Evolutionary conservation across 192 early-diverging fungal genomes (phyloP).

Genomic region (Lobosporangium transversale): DNA sequence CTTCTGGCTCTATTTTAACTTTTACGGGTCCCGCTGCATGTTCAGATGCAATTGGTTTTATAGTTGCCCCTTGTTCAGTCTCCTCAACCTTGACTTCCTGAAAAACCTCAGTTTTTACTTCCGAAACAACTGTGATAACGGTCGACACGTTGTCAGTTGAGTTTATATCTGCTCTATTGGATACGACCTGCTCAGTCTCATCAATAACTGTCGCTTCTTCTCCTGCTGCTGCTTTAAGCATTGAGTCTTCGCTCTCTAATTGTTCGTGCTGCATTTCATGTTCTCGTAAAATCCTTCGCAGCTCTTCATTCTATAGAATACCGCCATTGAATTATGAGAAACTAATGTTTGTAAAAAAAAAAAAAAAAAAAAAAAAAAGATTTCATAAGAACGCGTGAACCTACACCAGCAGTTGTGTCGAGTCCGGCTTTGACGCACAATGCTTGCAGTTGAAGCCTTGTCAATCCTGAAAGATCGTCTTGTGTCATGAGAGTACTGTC

Average conservation of each 20-base stretch:
- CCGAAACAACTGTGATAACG: neutral
- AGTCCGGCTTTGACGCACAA: slow-evolving; percentile 39
- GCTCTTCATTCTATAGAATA: slow-evolving; percentile 12
- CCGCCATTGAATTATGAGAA: neutral
- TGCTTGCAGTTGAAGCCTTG: slow-evolving; percentile 41
- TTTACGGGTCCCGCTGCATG: slow-evolving; percentile 2
- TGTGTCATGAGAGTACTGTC: slow-evolving; percentile 2
- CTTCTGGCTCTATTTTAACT: neutral
- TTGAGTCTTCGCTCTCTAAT: neutral
- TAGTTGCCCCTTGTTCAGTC: neutral
- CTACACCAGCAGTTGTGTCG: slow-evolving; percentile 34
- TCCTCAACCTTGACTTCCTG: slow-evolving; percentile 16
- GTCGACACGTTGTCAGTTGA: neutral
- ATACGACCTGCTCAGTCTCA: too few species aligned
- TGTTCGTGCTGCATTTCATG: slow-evolving; percentile 5
- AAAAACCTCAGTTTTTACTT: slow-evolving; percentile 6
- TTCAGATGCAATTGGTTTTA: neutral
- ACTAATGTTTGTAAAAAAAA: neutral
- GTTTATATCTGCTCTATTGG: too few species aligned
- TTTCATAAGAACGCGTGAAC: neutral
- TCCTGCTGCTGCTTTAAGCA: too few species aligned
- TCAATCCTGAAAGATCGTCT: slow-evolving; percentile 5
- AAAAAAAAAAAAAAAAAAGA: too few species aligned
- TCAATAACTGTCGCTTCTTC: too few species aligned
- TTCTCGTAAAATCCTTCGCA: slow-evolving; percentile 9